These are phyloP conservation scores for Cardamine occulta DNA, from an alignment of 345 rosid genomes.

Conservation along the genomic window DNA sequence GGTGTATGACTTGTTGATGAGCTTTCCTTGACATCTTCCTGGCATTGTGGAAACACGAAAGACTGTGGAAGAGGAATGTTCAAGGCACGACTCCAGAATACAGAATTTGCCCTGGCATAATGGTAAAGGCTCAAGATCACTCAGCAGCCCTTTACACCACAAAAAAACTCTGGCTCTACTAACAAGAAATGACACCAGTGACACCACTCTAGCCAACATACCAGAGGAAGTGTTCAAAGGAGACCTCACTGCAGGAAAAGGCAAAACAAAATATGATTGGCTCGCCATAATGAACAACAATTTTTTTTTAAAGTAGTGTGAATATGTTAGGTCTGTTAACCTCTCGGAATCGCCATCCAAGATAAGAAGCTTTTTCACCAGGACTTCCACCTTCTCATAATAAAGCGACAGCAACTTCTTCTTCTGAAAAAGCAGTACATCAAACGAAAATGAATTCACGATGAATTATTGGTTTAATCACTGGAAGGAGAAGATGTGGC, in stretches of 20 bases:
- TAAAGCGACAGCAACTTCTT: constrained; percentile 62
- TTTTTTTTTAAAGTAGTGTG: background rate
- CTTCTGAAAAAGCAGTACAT: constrained; percentile 56
- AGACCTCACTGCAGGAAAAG: constrained; percentile 60
- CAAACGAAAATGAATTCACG: background rate
- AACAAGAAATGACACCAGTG: background rate
- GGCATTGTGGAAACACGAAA: constrained; percentile 76
- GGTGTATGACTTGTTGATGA: constrained; percentile 33
- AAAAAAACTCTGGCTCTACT: constrained; percentile 5
- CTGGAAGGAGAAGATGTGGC: constrained; percentile 11
- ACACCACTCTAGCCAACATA: constrained; percentile 36
- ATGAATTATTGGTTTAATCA: background rate
- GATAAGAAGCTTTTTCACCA: constrained; percentile 77
- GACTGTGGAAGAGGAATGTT: constrained; percentile 89
- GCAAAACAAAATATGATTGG: constrained; percentile 20
- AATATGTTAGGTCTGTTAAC: constrained; percentile 34
- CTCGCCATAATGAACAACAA: constrained; percentile 3
- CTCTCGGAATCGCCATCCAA: constrained; percentile 68
- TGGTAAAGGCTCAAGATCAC: constrained; percentile 27
- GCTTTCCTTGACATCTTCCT: constrained; percentile 44
- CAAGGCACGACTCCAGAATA: constrained; percentile 96
- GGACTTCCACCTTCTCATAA: constrained; percentile 65
- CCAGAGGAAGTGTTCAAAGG: constrained; percentile 92
- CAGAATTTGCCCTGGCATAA: constrained; percentile 81
- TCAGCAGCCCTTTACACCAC: constrained; percentile 13